Conservation (phyloP, 169 alveolate genomes). For the Cryptosporidium tyzzeri region DNA sequence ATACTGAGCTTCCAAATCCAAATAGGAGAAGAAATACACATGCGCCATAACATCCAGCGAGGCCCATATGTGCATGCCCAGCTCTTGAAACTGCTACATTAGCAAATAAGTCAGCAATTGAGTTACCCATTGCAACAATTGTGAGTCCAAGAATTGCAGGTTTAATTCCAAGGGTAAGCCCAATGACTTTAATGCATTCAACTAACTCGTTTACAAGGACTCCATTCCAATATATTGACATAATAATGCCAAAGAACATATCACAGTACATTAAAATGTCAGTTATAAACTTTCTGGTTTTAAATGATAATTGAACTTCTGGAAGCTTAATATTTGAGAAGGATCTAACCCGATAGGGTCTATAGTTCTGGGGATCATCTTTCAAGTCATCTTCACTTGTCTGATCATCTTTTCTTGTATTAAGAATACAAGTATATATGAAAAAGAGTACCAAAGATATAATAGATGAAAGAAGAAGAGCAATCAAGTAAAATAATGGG, state of each 20-base stretch:
- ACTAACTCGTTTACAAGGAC: slow-evolving; percentile 70
- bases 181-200: slow-evolving; percentile 60
- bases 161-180: slow-evolving; percentile 67
- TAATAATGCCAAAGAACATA: slow-evolving; percentile 57
- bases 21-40: slow-evolving; percentile 57
- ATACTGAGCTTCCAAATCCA: slow-evolving; percentile 71
- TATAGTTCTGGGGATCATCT: neutral
- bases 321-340: slow-evolving; percentile 12
- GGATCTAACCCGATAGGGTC: slow-evolving; percentile 4
- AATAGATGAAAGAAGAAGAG: slow-evolving; percentile 42
- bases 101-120: slow-evolving; percentile 74
- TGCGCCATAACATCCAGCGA: slow-evolving; percentile 75
- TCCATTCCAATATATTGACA: slow-evolving; percentile 75
- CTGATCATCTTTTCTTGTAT: slow-evolving; percentile 1
- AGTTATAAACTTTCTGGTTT: neutral
- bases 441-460: slow-evolving; percentile 33
- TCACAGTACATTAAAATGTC: slow-evolving; percentile 62
- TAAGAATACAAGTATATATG: slow-evolving; percentile 26
- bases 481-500: slow-evolving; percentile 32
- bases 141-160: slow-evolving; percentile 72
- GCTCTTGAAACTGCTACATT: slow-evolving; percentile 76
- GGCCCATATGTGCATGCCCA: slow-evolving; percentile 76
- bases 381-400: neutral
- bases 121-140: slow-evolving; percentile 73
- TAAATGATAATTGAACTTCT: slow-evolving; percentile 24